Conservation (phyloP, 2,329 filamentous ascomycete species). For the Fusarium musae region DNA sequence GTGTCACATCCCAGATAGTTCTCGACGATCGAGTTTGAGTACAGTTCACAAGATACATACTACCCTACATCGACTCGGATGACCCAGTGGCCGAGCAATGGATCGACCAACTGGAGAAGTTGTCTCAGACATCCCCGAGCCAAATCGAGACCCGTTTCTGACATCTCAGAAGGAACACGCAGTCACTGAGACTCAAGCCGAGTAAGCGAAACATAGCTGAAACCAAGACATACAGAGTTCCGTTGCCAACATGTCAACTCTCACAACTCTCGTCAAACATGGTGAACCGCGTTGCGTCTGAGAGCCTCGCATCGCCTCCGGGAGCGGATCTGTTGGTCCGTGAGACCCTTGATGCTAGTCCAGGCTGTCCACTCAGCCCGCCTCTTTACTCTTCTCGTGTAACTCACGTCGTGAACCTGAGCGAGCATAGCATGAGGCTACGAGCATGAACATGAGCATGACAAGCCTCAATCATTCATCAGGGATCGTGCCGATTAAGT, state of each 20-base stretch:
- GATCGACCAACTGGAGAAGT: constrained; percentile 1
- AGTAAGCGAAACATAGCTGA: constrained; percentile 41
- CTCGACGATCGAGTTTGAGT: neutral
- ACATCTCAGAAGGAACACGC: constrained; percentile 23
- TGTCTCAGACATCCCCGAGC: constrained; percentile 21
- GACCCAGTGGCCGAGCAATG: neutral
- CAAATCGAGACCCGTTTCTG: constrained; percentile 20
- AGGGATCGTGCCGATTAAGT: constrained; percentile 29
- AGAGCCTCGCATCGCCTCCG: neutral
- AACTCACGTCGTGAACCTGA: neutral
- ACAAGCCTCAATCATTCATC: constrained; percentile 11
- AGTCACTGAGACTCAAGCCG: constrained; percentile 8
- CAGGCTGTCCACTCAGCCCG: constrained; percentile 36
- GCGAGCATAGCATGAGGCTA: neutral
- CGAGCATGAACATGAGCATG: constrained; percentile 20
- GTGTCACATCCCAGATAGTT: neutral
- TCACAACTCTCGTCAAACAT: constrained; percentile 26
- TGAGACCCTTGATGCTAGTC: constrained; percentile 23
- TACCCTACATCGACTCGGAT: constrained; percentile 33
- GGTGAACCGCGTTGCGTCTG: constrained; percentile 33
- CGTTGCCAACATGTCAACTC: constrained; percentile 17
- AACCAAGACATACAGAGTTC: constrained; percentile 24
- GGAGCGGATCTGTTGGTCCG: constrained; percentile 34
- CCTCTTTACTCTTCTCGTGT: constrained; percentile 30
- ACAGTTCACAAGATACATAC: neutral